A percentile compares a stretch with the other conserved stretches of the same genome.
These are phyloP conservation scores for Trichoderma atroviride DNA, from an alignment of 2,329 filamentous ascomycete species.

Conservation along the genomic window DNA sequence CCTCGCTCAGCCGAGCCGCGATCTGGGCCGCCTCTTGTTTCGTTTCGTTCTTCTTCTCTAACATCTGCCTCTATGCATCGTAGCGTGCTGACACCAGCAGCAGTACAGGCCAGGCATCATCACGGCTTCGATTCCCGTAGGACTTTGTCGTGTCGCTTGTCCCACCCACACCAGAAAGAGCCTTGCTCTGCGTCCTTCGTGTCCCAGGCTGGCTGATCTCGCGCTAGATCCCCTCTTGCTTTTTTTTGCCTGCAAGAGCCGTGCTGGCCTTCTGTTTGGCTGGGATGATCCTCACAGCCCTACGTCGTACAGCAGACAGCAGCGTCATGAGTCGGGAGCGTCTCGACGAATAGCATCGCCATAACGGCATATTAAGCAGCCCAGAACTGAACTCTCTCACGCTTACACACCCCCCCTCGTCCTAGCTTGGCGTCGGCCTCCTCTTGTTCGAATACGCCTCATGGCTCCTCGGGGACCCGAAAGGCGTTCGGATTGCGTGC, in stretches of 20 bases:
- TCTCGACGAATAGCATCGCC: conserved; percentile 12
- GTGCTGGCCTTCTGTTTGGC: conserved; percentile 1
- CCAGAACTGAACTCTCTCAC: not conserved
- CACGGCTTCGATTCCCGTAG: not conserved
- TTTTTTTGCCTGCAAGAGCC: not conserved
- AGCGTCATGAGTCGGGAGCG: not conserved
- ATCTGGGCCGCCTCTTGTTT: not conserved
- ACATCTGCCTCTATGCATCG: not conserved
- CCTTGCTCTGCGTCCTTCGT: not conserved
- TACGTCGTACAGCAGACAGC: not conserved
- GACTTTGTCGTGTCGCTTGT: not conserved
- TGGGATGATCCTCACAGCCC: not conserved
- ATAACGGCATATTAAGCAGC: not conserved
- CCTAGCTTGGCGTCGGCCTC: not conserved
- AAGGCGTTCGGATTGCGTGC: not conserved
- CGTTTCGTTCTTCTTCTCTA: not conserved
- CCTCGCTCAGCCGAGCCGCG: conserved; percentile 2
- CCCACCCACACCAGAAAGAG: conserved; percentile 8
- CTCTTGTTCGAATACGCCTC: not conserved
- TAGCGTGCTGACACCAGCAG: not conserved
- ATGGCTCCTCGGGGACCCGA: not conserved
- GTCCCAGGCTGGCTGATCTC: not conserved
- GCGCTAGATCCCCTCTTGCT: not conserved
- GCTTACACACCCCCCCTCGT: not conserved
- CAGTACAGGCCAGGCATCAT: not conserved